These are phyloP conservation scores for Torulaspora pretoriensis DNA, from an alignment of 1,139 yeast genomes.

Conservation along the genomic window DNA sequence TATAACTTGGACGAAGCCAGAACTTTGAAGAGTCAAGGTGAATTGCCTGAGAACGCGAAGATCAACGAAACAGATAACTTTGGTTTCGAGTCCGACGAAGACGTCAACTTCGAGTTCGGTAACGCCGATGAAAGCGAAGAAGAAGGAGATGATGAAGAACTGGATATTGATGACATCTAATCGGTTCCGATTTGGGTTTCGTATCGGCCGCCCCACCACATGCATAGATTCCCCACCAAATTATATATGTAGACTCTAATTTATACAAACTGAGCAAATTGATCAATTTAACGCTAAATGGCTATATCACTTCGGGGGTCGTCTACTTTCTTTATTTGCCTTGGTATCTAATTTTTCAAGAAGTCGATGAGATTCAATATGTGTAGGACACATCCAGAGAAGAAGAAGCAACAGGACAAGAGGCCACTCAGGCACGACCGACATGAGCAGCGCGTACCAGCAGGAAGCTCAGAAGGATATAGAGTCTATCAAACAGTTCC, in stretches of 20 bases:
- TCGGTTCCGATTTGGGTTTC: conserved; percentile 3
- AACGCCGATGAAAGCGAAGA: conserved; percentile 81
- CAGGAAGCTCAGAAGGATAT: conserved; percentile 1
- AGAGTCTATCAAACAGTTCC: conserved; percentile 10
- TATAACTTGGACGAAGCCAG: conserved; percentile 98
- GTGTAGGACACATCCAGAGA: background rate
- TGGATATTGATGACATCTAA: conserved; percentile 48
- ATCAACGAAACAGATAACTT: conserved; percentile 97
- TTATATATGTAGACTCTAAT: conserved; percentile 11
- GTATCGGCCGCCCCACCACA: conserved; percentile 8
- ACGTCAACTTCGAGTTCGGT: conserved; percentile 97
- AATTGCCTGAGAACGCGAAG: conserved; percentile 92
- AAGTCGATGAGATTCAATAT: background rate
- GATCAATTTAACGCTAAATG: no score
- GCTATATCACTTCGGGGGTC: no score
- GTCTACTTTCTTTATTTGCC: no score
- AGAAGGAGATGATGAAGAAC: conserved; percentile 69
- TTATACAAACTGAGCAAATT: conserved; percentile 6
- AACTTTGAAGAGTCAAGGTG: conserved; percentile 92
- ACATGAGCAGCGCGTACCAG: background rate
- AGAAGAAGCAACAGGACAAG: background rate
- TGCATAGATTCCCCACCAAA: conserved; percentile 9
- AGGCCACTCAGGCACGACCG: background rate
- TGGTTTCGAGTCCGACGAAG: conserved; percentile 96
- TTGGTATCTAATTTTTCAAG: background rate